Conservation (phyloP, 257 asterid species). For the Ilex asprella region DNA sequence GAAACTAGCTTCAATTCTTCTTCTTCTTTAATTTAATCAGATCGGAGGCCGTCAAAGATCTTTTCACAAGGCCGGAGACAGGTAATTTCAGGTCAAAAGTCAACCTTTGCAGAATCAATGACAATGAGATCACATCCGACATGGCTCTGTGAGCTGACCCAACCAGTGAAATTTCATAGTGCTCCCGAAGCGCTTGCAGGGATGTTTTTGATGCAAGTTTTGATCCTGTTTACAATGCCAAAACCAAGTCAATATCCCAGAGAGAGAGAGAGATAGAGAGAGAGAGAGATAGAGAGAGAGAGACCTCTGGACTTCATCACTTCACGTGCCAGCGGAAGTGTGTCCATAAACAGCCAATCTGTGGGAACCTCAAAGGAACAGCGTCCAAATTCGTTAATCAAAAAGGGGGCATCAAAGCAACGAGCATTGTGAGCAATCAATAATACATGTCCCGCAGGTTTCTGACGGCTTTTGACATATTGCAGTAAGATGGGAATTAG, state of each 20-base stretch:
- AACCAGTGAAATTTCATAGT: slow-evolving; percentile 43
- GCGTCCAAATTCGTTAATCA: slow-evolving; percentile 58
- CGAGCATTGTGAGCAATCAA: slow-evolving; percentile 79
- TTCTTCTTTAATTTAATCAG: slow-evolving; percentile 23
- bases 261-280: slow-evolving; percentile 1
- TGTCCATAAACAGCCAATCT: slow-evolving; percentile 67
- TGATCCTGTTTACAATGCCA: slow-evolving; percentile 33
- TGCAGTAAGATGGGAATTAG: slow-evolving; percentile 67
- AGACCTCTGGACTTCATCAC: slow-evolving; percentile 61
- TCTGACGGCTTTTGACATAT: slow-evolving; percentile 66
- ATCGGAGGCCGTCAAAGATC: slow-evolving; percentile 36
- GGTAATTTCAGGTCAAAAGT: slow-evolving; percentile 55
- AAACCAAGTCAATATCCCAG: slow-evolving; percentile 6
- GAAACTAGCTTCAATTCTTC: slow-evolving; percentile 21
- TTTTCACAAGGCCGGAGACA: slow-evolving; percentile 38
- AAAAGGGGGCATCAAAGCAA: slow-evolving; percentile 73
- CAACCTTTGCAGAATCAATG: slow-evolving; percentile 62
- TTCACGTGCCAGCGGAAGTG: slow-evolving; percentile 67
- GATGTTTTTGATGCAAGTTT: slow-evolving; percentile 30
- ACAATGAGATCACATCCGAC: slow-evolving; percentile 59
- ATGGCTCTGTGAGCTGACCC: slow-evolving; percentile 85
- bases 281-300: neutral
- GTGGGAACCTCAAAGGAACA: slow-evolving; percentile 63
- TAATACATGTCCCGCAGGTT: slow-evolving; percentile 73
- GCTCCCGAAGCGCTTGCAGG: slow-evolving; percentile 57